phyloP scores from a whole-genome alignment of 2,329 filamentous ascomycete species.

The Laburnicola sp. region DNA sequence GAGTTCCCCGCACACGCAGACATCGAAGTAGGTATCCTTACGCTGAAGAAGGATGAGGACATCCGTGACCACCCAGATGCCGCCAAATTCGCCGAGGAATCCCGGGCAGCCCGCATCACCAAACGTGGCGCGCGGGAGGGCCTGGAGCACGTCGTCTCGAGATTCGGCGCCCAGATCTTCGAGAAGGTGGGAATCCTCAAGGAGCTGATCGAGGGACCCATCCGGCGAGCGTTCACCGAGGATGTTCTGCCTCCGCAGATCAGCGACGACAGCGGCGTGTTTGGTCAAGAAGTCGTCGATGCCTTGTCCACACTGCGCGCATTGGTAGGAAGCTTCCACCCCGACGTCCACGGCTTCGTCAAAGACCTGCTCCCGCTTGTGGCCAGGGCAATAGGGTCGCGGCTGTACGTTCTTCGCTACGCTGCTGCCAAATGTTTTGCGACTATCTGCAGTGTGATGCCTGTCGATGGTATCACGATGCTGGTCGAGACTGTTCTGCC shows the following conservation, averaged over 20 bases:
- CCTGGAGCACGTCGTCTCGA: slow-evolving; percentile 79
- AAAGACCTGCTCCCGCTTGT: slow-evolving; percentile 82
- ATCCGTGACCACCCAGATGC: slow-evolving; percentile 89
- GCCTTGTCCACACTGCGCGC: slow-evolving; percentile 90
- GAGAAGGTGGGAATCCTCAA: slow-evolving; percentile 82
- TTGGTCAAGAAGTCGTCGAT: slow-evolving; percentile 92
- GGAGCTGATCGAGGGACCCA: slow-evolving; percentile 77
- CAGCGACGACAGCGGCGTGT: slow-evolving; percentile 69
- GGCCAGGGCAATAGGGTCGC: slow-evolving; percentile 83
- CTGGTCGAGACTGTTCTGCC: slow-evolving; percentile 91
- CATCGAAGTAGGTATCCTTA: slow-evolving; percentile 80
- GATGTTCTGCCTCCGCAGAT: slow-evolving; percentile 71
- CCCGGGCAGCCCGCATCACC: slow-evolving; percentile 85
- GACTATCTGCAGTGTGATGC: slow-evolving; percentile 95
- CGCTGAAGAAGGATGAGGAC: slow-evolving; percentile 96
- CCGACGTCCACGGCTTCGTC: slow-evolving; percentile 75
- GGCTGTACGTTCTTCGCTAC: slow-evolving; percentile 90
- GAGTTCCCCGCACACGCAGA: slow-evolving; percentile 84
- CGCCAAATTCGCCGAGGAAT: slow-evolving; percentile 85
- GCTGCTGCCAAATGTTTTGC: slow-evolving; percentile 97
- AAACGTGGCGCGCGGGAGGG: slow-evolving; percentile 92
- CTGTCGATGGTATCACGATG: slow-evolving; percentile 92
- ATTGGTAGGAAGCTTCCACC: slow-evolving; percentile 84
- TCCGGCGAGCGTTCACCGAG: slow-evolving; percentile 72
- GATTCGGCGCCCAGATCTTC: slow-evolving; percentile 77